Conservation (phyloP, 495 filamentous ascomycete species). For the Symbiotaphrina buchneri region DNA sequence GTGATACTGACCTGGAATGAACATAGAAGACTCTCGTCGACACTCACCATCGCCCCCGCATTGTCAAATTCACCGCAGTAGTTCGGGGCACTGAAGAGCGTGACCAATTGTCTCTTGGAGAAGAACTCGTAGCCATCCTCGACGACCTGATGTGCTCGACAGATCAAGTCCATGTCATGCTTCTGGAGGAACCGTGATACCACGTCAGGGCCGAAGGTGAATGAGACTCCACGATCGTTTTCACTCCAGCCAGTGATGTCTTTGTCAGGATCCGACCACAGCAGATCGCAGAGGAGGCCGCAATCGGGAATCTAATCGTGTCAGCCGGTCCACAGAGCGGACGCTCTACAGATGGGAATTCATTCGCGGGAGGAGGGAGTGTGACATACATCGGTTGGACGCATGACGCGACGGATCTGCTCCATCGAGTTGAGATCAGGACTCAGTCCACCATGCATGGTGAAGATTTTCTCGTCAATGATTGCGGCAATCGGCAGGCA, state of each 20-base stretch:
- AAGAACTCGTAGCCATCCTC: constrained; percentile 99
- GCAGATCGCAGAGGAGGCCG: constrained; percentile 85
- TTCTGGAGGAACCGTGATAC: constrained; percentile 97
- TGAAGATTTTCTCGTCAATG: constrained; percentile 99
- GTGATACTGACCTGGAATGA: constrained; percentile 75
- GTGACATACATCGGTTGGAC: constrained; percentile 81
- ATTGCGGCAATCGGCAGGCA: constrained; percentile 98
- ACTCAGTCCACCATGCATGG: constrained; percentile 96
- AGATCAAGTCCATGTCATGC: constrained; percentile 99
- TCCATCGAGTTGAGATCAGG: constrained; percentile 99
- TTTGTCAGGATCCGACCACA: constrained; percentile 98
- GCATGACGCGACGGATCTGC: constrained; percentile 97
- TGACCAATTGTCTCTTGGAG: constrained; percentile 93
- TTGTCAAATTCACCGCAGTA: constrained; percentile 99
- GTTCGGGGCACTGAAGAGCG: constrained; percentile 93
- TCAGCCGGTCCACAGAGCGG: constrained; percentile 20
- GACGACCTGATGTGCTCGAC: constrained; percentile 95
- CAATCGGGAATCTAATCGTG: constrained; percentile 80
- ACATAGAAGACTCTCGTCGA: constrained; percentile 96
- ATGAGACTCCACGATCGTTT: constrained; percentile 95
- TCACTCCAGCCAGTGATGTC: constrained; percentile 99
- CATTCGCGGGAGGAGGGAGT: constrained; percentile 1
- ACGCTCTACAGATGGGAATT: constrained; percentile 1
- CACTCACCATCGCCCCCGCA: constrained; percentile 99
- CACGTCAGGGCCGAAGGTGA: constrained; percentile 98